Percentiles rank a stretch among this genome's conserved stretches.
Evolutionary conservation across 2,329 filamentous ascomycete species (phyloP).

Genomic region (Triangularia setosa): DNA sequence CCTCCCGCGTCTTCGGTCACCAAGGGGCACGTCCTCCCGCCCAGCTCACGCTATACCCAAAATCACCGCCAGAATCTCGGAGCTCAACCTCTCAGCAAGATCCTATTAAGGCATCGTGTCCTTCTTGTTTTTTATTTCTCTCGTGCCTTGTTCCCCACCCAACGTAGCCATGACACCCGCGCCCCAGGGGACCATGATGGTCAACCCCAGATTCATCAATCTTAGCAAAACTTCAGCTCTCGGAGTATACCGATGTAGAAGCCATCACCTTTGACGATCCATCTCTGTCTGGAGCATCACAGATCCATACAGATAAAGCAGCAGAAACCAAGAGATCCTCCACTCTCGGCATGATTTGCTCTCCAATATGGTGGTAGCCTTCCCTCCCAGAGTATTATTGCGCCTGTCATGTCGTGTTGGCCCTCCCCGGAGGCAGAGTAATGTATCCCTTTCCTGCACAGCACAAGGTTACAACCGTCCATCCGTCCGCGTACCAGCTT

Average conservation of each 20-base stretch:
- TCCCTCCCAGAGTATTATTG: neutral
- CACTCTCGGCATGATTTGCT: neutral
- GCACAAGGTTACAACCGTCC: neutral
- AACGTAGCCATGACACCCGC: neutral
- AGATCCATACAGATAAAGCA: too few relatives aligned
- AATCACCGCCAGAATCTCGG: constrained; percentile 16
- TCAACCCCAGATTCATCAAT: neutral
- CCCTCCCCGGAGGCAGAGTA: neutral
- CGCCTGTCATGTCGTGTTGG: neutral
- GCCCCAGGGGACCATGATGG: neutral
- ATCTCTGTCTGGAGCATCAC: neutral
- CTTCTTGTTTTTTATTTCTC: constrained; percentile 2
- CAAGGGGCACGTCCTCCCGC: constrained; percentile 9
- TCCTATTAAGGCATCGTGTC: constrained; percentile 5
- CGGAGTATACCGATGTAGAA: neutral
- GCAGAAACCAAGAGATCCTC: too few relatives aligned
- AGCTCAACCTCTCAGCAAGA: neutral
- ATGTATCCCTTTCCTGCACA: neutral
- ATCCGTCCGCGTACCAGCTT: neutral
- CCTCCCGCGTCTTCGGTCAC: neutral
- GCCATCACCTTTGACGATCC: neutral
- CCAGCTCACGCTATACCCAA: constrained; percentile 16
- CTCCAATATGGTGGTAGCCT: neutral
- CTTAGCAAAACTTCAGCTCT: neutral
- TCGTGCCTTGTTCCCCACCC: neutral